These are phyloP conservation scores for Nakaseomyces kungkrabaensis DNA, from an alignment of 1,139 yeast species.

Conservation along the genomic window DNA sequence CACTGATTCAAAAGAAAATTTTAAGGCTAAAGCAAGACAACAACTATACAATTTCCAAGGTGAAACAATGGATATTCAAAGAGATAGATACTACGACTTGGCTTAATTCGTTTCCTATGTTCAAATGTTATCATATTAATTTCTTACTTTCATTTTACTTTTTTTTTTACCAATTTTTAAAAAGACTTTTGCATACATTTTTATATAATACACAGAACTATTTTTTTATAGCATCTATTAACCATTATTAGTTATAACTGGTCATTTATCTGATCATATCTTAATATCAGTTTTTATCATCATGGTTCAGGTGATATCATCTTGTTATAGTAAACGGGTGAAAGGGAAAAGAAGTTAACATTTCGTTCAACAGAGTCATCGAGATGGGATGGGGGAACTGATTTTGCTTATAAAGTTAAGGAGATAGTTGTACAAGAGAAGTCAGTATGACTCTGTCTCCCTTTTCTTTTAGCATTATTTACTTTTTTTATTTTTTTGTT, in stretches of 20 bases:
- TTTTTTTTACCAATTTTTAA: too few relatives aligned
- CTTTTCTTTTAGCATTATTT: not conserved
- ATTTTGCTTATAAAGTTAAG: not conserved
- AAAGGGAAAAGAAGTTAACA: not conserved
- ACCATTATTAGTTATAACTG: too few relatives aligned
- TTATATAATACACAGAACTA: too few relatives aligned
- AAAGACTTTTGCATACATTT: too few relatives aligned
- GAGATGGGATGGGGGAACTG: too few relatives aligned
- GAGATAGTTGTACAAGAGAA: not conserved
- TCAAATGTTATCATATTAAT: too few relatives aligned
- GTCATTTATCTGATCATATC: too few relatives aligned
- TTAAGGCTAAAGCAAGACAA: constrained; percentile 7
- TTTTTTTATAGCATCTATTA: too few relatives aligned
- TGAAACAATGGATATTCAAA: constrained; percentile 40
- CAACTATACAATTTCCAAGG: constrained; percentile 15
- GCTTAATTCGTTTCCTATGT: constrained; percentile 9
- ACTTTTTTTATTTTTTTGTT: not conserved
- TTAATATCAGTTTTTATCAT: too few relatives aligned
- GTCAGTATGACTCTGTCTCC: not conserved
- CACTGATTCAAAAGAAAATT: constrained; percentile 3
- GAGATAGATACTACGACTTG: constrained; percentile 42
- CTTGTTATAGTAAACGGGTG: not conserved
- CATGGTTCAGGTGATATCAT: not conserved
- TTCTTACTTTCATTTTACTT: too few relatives aligned
- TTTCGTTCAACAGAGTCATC: not conserved